Percentiles rank a stretch among this genome's conserved stretches.
These are phyloP conservation scores for Leccinum fibrillosum DNA, from an alignment of 768 basidiomycete genomes.

Conservation along the genomic window DNA sequence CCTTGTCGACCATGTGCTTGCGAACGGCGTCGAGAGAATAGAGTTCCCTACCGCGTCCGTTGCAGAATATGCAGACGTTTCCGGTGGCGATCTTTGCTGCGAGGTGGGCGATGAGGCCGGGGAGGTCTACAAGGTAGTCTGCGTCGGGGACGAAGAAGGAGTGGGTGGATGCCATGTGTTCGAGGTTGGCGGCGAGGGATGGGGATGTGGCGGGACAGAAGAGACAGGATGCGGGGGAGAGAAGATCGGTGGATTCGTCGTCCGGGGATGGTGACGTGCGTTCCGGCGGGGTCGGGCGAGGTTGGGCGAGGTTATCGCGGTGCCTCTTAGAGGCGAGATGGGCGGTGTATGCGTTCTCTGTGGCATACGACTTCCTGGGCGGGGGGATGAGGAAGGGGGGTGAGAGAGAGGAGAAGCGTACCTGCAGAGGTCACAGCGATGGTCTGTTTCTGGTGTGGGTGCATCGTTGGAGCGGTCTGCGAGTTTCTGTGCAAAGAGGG, in stretches of 20 bases:
- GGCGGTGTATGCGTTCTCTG: constrained; percentile 84
- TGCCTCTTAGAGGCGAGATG: constrained; percentile 91
- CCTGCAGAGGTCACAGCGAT: constrained; percentile 80
- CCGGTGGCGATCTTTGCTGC: constrained; percentile 93
- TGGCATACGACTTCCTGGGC: constrained; percentile 80
- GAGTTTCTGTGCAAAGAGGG: constrained; percentile 85
- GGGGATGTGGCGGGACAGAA: constrained; percentile 66
- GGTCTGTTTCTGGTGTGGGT: constrained; percentile 50
- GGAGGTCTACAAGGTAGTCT: constrained; percentile 81
- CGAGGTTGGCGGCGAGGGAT: constrained; percentile 62
- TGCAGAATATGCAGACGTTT: constrained; percentile 91
- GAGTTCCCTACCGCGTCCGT: constrained; percentile 78
- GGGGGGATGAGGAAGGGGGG: not conserved
- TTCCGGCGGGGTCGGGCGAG: constrained; percentile 9
- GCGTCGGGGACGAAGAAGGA: constrained; percentile 97
- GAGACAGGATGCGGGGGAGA: constrained; percentile 70
- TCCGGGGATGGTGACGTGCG: not conserved
- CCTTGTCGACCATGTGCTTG: constrained; percentile 95
- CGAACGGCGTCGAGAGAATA: constrained; percentile 82
- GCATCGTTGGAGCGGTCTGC: constrained; percentile 69
- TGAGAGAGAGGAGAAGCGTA: constrained; percentile 29
- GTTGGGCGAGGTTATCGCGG: constrained; percentile 57
- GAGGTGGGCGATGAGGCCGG: constrained; percentile 80
- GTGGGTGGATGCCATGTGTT: constrained; percentile 85
- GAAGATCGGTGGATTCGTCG: constrained; percentile 29